Percentiles rank a stretch among this genome's conserved stretches.
Conservation (phyloP, 2,329 filamentous ascomycete species). For the Paraconiothyrium brasiliense region DNA sequence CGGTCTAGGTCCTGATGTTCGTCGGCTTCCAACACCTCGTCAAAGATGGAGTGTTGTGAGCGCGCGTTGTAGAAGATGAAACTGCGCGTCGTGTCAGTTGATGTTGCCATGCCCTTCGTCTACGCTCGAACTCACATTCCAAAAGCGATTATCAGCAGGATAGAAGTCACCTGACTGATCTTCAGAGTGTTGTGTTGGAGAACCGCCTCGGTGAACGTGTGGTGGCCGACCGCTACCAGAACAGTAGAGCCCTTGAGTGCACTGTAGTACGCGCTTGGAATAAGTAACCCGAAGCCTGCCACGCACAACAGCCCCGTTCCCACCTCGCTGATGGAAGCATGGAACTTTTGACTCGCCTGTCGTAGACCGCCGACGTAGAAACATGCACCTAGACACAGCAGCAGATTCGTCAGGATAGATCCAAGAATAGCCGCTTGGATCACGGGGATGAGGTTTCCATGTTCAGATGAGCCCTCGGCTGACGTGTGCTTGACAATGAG, state of each 20-base stretch:
- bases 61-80: conserved; percentile 76
- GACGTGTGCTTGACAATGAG: conserved; percentile 64
- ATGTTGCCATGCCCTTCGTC: conserved; percentile 60
- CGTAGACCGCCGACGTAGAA: conserved; percentile 80
- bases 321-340: conserved; percentile 79
- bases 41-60: conserved; percentile 80
- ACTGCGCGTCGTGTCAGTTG: conserved; percentile 62
- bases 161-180: conserved; percentile 49
- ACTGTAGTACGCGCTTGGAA: conserved; percentile 47
- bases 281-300: conserved; percentile 67
- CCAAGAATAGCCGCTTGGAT: conserved; percentile 87
- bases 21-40: conserved; percentile 76
- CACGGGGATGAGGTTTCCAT: conserved; percentile 63
- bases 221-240: conserved; percentile 35
- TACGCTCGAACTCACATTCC: conserved; percentile 63
- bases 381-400: conserved; percentile 81
- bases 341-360: conserved; percentile 75
- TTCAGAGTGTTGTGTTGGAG: conserved; percentile 46
- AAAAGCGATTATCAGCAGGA: conserved; percentile 48
- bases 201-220: conserved; percentile 44
- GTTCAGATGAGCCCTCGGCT: conserved; percentile 53
- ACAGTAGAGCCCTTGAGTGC: conserved; percentile 55
- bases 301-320: conserved; percentile 80
- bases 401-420: conserved; percentile 81
- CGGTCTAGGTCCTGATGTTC: conserved; percentile 73